Conservation (phyloP, 495 filamentous ascomycete genomes). For the Penicillium ucsense region DNA sequence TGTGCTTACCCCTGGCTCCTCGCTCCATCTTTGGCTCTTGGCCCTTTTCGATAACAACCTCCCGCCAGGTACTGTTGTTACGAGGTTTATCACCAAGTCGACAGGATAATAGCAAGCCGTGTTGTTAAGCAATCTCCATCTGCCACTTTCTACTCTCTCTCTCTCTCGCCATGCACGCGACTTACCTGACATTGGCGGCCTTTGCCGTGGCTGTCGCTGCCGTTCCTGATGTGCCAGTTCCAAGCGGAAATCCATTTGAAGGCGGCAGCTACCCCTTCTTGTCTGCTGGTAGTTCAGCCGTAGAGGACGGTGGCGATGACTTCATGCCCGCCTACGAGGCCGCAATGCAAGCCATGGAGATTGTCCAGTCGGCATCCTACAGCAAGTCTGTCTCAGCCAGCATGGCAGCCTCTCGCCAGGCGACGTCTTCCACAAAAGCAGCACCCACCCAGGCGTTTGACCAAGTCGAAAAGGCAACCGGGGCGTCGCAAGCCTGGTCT, state of each 20-base stretch:
- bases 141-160: constrained; percentile 9
- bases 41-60: too few relatives aligned
- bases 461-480: too few relatives aligned
- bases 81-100: too few relatives aligned
- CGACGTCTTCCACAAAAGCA: background rate
- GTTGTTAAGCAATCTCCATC: too few relatives aligned
- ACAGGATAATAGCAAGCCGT: too few relatives aligned
- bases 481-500: too few relatives aligned
- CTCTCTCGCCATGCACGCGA: constrained; percentile 10
- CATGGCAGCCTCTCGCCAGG: background rate
- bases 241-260: constrained; percentile 5
- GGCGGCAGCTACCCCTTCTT: constrained; percentile 12
- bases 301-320: constrained; percentile 10
- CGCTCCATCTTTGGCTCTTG: too few relatives aligned
- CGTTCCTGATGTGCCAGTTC: constrained; percentile 9
- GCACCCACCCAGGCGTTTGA: too few relatives aligned
- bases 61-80: too few relatives aligned
- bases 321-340: constrained; percentile 7
- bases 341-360: constrained; percentile 10
- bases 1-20: constrained; percentile 4
- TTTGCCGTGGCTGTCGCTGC: constrained; percentile 16
- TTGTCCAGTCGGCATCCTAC: background rate
- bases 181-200: constrained; percentile 17
- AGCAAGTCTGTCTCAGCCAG: background rate
- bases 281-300: constrained; percentile 1